These are phyloP conservation scores for Auricularia auricula-judae DNA, from an alignment of 768 basidiomycete species.

Conservation along the genomic window DNA sequence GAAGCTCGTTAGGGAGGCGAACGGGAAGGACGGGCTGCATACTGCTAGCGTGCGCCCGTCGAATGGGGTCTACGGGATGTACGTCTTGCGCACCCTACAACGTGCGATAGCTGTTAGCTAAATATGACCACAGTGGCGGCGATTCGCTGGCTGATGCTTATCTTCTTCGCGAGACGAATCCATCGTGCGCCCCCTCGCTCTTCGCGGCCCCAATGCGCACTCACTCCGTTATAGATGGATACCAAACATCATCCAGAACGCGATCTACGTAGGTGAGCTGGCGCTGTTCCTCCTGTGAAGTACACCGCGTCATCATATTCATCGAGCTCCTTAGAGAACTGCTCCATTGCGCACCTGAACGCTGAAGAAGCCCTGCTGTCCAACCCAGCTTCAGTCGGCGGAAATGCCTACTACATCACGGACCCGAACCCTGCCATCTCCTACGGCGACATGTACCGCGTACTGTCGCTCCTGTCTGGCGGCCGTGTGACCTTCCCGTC, in stretches of 20 bases:
- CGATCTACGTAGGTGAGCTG: background rate
- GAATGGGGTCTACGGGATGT: slow-evolving; percentile 57
- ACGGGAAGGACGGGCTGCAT: slow-evolving; percentile 26
- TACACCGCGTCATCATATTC: background rate
- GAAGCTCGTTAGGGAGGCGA: slow-evolving; percentile 29
- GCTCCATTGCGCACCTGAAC: slow-evolving; percentile 55
- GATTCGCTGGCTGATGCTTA: slow-evolving; percentile 59
- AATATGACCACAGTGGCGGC: slow-evolving; percentile 29
- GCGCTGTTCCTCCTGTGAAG: background rate
- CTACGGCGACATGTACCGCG: slow-evolving; percentile 50
- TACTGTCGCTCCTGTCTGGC: slow-evolving; percentile 43
- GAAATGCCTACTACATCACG: slow-evolving; percentile 54
- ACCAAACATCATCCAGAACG: slow-evolving; percentile 33
- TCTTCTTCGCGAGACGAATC: slow-evolving; percentile 46
- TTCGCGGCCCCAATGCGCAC: background rate
- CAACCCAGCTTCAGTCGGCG: slow-evolving; percentile 50
- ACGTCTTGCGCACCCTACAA: background rate
- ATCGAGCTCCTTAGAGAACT: slow-evolving; percentile 38
- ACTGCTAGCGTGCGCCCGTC: slow-evolving; percentile 62
- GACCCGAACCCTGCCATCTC: slow-evolving; percentile 56
- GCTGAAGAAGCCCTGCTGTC: slow-evolving; percentile 58
- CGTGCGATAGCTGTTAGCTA: too few relatives aligned
- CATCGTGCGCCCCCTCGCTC: slow-evolving; percentile 10
- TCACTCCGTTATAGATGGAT: slow-evolving; percentile 37
- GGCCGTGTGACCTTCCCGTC: slow-evolving; percentile 44